Conservation (phyloP, 441 rosid species). For the Erodium moschatum region DNA sequence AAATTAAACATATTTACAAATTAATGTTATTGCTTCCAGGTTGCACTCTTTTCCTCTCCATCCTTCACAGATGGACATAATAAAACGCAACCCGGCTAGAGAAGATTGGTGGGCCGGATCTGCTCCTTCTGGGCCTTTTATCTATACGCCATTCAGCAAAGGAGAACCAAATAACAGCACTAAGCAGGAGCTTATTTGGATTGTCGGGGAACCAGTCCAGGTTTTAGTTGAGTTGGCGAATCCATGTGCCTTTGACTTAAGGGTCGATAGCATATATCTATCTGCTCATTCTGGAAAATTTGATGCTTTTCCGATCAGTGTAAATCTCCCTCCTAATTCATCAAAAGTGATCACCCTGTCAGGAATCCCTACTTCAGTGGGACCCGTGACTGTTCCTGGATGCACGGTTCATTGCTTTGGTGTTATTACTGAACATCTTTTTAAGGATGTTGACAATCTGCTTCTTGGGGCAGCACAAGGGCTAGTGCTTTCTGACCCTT, state of each 20-base stretch:
- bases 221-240: conserved; percentile 96
- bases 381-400: conserved; percentile 69
- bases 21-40: conserved; percentile 32
- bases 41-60: conserved; percentile 75
- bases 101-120: conserved; percentile 97
- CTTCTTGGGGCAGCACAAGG: conserved; percentile 98
- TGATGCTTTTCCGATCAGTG: conserved; percentile 85
- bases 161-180: conserved; percentile 63
- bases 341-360: conserved; percentile 90
- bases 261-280: conserved; percentile 86
- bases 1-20: conserved; percentile 12
- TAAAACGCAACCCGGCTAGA: conserved; percentile 71
- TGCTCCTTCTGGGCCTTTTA: conserved; percentile 98
- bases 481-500: conserved; percentile 95
- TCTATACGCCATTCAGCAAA: conserved; percentile 94
- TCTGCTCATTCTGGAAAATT: conserved; percentile 73
- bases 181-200: conserved; percentile 83
- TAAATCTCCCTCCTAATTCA: conserved; percentile 80
- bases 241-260: conserved; percentile 87
- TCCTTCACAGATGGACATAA: conserved; percentile 70
- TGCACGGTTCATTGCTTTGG: conserved; percentile 93
- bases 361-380: conserved; percentile 84
- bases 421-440: conserved; percentile 84
- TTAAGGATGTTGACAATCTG: conserved; percentile 85
- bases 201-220: conserved; percentile 95